These are phyloP conservation scores for Nannochloris sp. DNA, from an alignment of 139 green algal genomes.

Conservation along the genomic window DNA sequence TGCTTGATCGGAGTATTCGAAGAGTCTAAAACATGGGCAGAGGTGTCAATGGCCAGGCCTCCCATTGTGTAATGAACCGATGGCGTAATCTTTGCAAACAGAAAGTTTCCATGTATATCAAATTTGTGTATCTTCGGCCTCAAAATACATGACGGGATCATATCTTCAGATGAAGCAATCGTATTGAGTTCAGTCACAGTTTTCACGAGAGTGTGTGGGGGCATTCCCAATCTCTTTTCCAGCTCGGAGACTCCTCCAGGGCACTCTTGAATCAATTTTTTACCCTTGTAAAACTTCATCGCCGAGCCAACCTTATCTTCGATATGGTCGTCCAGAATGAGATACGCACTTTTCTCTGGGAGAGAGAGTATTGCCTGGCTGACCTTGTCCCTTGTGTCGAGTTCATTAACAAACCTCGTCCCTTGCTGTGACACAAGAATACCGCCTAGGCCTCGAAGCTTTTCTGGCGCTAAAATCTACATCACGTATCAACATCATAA, in stretches of 20 bases:
- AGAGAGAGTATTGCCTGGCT: conserved; percentile 33
- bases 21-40: conserved; percentile 11
- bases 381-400: conserved; percentile 50
- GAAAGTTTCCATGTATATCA: conserved; percentile 17
- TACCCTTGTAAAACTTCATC: conserved; percentile 55
- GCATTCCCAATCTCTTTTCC: conserved; percentile 23
- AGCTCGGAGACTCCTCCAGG: conserved; percentile 24
- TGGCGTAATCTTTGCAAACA: conserved; percentile 45
- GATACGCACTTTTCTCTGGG: conserved; percentile 19
- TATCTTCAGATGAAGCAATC: conserved; percentile 4
- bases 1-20: conserved; percentile 57
- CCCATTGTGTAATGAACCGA: conserved; percentile 81
- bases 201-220: conserved; percentile 14
- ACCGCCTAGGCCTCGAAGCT: conserved; percentile 57
- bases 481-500: conserved; percentile 7
- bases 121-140: conserved; percentile 39
- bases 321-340: conserved; percentile 37
- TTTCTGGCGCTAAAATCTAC: conserved; percentile 61
- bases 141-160: conserved; percentile 50
- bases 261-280: conserved; percentile 42
- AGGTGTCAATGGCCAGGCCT: conserved; percentile 16
- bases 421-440: conserved; percentile 50
- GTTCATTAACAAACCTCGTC: conserved; percentile 66
- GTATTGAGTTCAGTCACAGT: conserved; percentile 41
- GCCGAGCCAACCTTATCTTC: conserved; percentile 37